Conservation (phyloP, 2,329 filamentous ascomycete species). For the Fusarium decemcellulare region DNA sequence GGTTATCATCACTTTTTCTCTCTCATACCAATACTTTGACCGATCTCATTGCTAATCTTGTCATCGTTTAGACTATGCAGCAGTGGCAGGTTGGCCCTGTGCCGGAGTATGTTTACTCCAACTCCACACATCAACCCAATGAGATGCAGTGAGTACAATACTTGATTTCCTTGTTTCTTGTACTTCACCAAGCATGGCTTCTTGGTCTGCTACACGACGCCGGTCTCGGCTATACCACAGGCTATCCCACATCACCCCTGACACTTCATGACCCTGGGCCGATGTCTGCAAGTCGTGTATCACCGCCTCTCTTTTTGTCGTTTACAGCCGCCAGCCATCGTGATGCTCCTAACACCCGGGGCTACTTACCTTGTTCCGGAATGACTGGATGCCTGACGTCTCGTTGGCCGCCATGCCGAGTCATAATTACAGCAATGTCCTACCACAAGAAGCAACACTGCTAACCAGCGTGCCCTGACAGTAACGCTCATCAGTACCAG, state of each 20-base stretch:
- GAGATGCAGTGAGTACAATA: constrained; percentile 73
- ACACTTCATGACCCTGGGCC: not conserved
- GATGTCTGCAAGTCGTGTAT: constrained; percentile 13
- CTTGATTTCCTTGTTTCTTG: constrained; percentile 52
- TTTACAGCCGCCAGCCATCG: constrained; percentile 42
- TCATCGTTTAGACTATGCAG: constrained; percentile 66
- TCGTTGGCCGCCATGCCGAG: constrained; percentile 37
- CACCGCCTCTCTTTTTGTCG: constrained; percentile 15
- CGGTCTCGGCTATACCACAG: constrained; percentile 33
- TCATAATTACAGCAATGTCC: constrained; percentile 45
- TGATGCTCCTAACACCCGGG: constrained; percentile 20
- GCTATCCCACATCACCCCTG: constrained; percentile 35
- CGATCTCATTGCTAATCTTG: constrained; percentile 41
- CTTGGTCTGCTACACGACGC: constrained; percentile 34
- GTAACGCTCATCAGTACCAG: constrained; percentile 64
- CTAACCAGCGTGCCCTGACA: constrained; percentile 50
- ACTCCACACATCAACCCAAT: constrained; percentile 67
- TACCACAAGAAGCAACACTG: constrained; percentile 43
- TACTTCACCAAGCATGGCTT: constrained; percentile 43
- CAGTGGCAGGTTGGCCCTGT: constrained; percentile 74
- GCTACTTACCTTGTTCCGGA: constrained; percentile 30
- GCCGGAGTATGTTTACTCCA: constrained; percentile 71
- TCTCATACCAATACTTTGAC: constrained; percentile 11
- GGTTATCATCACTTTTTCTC: constrained; percentile 24
- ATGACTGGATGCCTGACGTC: constrained; percentile 10